These are phyloP conservation scores for Colletotrichum sidae DNA, from an alignment of 2,329 filamentous ascomycete species.

Conservation along the genomic window DNA sequence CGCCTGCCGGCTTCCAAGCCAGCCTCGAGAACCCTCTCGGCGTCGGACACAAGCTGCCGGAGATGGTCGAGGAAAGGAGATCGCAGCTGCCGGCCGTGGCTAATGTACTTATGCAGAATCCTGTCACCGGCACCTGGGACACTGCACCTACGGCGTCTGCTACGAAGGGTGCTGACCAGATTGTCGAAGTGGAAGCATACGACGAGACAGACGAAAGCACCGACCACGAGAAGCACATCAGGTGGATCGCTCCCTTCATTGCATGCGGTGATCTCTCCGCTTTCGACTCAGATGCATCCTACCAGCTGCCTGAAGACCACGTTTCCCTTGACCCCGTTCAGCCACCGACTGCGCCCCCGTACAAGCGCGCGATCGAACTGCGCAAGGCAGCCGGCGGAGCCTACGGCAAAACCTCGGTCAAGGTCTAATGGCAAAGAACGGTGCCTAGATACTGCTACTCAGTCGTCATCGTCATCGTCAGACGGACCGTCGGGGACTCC, in stretches of 20 bases:
- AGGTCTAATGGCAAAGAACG: conserved; percentile 39
- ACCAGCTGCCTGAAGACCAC: conserved; percentile 86
- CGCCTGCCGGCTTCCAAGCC: conserved; percentile 79
- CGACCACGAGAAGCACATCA: conserved; percentile 53
- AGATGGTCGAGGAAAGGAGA: conserved; percentile 60
- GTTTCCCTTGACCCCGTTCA: conserved; percentile 92
- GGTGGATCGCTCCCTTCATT: conserved; percentile 95
- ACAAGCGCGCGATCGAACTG: conserved; percentile 90
- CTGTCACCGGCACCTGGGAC: conserved; percentile 57
- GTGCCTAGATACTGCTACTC: neutral
- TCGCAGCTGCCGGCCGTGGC: conserved; percentile 55
- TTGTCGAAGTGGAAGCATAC: conserved; percentile 43
- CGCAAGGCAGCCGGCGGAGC: conserved; percentile 80
- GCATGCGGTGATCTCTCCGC: conserved; percentile 96
- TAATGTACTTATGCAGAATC: conserved; percentile 58
- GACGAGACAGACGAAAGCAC: conserved; percentile 43
- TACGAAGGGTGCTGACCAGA: neutral
- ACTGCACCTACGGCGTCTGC: conserved; percentile 17
- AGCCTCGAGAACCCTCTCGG: conserved; percentile 82
- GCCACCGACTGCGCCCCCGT: conserved; percentile 94
- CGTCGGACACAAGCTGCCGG: conserved; percentile 65
- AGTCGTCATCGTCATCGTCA: conserved; percentile 22
- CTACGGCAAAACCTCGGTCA: conserved; percentile 74
- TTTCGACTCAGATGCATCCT: conserved; percentile 96
- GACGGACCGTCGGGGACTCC: conserved; percentile 21